phyloP scores from a whole-genome alignment of 2,329 filamentous ascomycete species.

The Pseudogymnoascus verrucosus region DNA sequence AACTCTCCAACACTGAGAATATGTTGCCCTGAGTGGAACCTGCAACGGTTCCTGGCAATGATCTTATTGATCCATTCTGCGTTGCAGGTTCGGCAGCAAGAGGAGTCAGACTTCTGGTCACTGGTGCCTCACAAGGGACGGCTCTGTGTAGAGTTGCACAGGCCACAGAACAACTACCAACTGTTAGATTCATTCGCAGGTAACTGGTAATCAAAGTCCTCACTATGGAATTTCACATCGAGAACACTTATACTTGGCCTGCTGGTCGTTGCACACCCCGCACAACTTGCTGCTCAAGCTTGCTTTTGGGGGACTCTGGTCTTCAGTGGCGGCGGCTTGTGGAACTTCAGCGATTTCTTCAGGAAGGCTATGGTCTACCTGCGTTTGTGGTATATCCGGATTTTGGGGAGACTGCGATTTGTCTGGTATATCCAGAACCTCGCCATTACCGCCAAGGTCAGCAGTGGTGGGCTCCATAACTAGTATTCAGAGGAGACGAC shows the following conservation, averaged over 20 bases:
- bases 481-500: not conserved
- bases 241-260: constrained; percentile 56
- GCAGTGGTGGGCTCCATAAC: not conserved
- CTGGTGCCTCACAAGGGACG: constrained; percentile 17
- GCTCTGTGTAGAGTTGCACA: constrained; percentile 46
- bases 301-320: constrained; percentile 6
- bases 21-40: constrained; percentile 31
- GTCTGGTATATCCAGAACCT: not conserved
- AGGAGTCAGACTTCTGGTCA: constrained; percentile 15
- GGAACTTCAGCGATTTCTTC: not conserved
- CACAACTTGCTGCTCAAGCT: constrained; percentile 36
- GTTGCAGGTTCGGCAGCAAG: not conserved
- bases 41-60: constrained; percentile 20
- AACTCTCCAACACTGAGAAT: constrained; percentile 44
- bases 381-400: not conserved
- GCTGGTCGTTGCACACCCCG: constrained; percentile 42
- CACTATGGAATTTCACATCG: constrained; percentile 52
- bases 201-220: constrained; percentile 23
- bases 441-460: not conserved
- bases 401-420: not conserved
- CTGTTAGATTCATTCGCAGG: constrained; percentile 9
- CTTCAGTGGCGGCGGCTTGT: constrained; percentile 1
- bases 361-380: not conserved
- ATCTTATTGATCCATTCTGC: constrained; percentile 7
- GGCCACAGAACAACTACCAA: constrained; percentile 47